Evolutionary conservation across 176 grass and related monocot genomes (phyloP).

Genomic region (Tillandsia fasciculata): DNA sequence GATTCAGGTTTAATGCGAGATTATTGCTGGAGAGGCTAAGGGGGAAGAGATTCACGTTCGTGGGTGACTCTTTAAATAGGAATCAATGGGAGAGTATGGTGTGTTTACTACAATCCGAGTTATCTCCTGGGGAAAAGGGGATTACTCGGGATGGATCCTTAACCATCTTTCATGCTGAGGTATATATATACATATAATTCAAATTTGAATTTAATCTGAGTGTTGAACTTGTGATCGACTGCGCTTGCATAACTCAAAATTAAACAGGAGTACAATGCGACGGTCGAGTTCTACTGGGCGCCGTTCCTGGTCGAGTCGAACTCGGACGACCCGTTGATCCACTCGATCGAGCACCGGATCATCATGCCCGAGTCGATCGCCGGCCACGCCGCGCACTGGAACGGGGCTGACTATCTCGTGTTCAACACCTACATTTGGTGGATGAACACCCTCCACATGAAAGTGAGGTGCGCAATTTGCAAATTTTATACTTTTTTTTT

Average conservation of each 20-base stretch:
- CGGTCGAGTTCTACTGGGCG: conserved; percentile 90
- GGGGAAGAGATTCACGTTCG: conserved; percentile 77
- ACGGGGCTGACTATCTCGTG: conserved; percentile 63
- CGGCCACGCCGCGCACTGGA: conserved; percentile 62
- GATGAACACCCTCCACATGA: conserved; percentile 72
- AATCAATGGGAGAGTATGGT: conserved; percentile 96
- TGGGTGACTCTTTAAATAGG: conserved; percentile 86
- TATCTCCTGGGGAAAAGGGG: conserved; percentile 38
- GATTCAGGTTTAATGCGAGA: conserved; percentile 59
- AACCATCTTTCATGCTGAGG: conserved; percentile 52
- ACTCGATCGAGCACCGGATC: conserved; percentile 49
- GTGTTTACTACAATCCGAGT: conserved; percentile 60
- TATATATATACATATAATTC: no score
- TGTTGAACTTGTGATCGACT: no score
- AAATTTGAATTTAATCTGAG: no score
- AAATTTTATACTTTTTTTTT: no score
- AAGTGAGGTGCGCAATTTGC: conserved; percentile 39
- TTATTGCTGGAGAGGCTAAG: conserved; percentile 64
- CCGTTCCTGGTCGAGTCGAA: conserved; percentile 95
- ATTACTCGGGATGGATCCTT: conserved; percentile 27
- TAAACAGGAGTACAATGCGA: conserved; percentile 68
- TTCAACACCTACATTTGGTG: conserved; percentile 99
- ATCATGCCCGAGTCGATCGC: conserved; percentile 50
- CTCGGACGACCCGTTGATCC: conserved; percentile 63
- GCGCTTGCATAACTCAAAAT: no score